Evolutionary conservation across 129 eudicot genomes (phyloP), one percentile per base, ranked within the genome.

Genomic region (Artemisia argyi): DNA sequence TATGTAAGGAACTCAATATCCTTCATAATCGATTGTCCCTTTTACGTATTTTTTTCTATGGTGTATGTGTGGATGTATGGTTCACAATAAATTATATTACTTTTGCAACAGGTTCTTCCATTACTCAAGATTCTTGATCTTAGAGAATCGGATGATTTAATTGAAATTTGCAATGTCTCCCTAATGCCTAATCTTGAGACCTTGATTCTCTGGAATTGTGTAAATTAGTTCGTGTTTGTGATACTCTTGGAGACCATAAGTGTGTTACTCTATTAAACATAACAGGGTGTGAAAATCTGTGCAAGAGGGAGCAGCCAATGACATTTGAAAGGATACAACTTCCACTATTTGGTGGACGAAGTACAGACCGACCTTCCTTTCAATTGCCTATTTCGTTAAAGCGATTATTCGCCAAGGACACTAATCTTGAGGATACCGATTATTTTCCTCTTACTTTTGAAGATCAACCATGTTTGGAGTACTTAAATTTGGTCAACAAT

Each of bases 101-200:
- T 47, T 3, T 19, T 50, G 50, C 2, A 55, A 44, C 80, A 79
- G 84, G 52, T 51, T n/a, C 78, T 79, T 55, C 17, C 3, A 1
- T 61, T 39, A n/a, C 68, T 83, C 2, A 75, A 75, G 61, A 51
- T 79, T 63, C 79, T 83, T 48, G 65, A 83, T 60, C 79, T 83
- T 18, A 75, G 73, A 66, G 66, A 61, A 7, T 83, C 69, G 17
- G 9, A 50, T 4, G 30, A 13, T 47, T 70, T 73, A 11, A 18
- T n/a, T 14, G 5, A 64, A 46, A 73, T 73, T 50, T 22, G n/a
- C 44, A 30, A 73, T 18, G 15, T 73, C 39, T 18, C 11, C 42
- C 3, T 35, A 1, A 26, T 79, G 11, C 83, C 87, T 69, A 69
- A 71, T 73, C 79, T 78, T 12, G 69, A 39, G 19, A 70, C 53